Conservation (phyloP, 2,329 filamentous ascomycete species). For the Cladosporium halotolerans region DNA sequence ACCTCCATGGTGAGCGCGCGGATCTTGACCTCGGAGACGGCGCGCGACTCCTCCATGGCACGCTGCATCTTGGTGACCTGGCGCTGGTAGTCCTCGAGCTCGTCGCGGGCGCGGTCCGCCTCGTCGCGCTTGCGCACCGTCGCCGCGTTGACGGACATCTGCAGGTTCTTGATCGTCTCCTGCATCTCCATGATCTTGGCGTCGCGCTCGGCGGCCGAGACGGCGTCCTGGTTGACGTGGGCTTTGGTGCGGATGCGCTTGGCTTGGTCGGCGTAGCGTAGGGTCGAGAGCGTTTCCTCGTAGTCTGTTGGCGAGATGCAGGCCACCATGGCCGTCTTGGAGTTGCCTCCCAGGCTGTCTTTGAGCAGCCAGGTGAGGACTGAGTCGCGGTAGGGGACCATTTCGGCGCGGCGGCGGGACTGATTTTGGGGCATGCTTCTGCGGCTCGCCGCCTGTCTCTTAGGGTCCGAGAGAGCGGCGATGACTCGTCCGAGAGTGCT, state of each 20-base stretch:
- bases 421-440: conserved; percentile 41
- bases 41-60: conserved; percentile 88
- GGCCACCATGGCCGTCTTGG: conserved; percentile 98
- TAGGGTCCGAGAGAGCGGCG: conserved; percentile 72
- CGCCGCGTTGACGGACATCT: conserved; percentile 61
- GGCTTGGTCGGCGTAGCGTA: conserved; percentile 94
- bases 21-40: conserved; percentile 91
- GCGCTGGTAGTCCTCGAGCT: conserved; percentile 88
- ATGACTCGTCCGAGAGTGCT: conserved; percentile 95
- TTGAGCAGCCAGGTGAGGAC: conserved; percentile 81
- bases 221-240: conserved; percentile 90
- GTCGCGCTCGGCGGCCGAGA: conserved; percentile 87
- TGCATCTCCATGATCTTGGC: conserved; percentile 92
- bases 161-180: conserved; percentile 81
- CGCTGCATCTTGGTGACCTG: conserved; percentile 86
- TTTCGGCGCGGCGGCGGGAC: conserved; percentile 43
- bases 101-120: conserved; percentile 65
- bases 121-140: conserved; percentile 66
- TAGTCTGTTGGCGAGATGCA: conserved; percentile 95
- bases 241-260: conserved; percentile 94
- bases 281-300: conserved; percentile 90
- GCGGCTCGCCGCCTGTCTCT: conserved; percentile 37
- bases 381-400: conserved; percentile 90
- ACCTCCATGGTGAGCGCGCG: conserved; percentile 60
- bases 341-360: conserved; percentile 92